phyloP scores from a whole-genome alignment of 345 rosid species.

The Eucalyptus sp. region DNA sequence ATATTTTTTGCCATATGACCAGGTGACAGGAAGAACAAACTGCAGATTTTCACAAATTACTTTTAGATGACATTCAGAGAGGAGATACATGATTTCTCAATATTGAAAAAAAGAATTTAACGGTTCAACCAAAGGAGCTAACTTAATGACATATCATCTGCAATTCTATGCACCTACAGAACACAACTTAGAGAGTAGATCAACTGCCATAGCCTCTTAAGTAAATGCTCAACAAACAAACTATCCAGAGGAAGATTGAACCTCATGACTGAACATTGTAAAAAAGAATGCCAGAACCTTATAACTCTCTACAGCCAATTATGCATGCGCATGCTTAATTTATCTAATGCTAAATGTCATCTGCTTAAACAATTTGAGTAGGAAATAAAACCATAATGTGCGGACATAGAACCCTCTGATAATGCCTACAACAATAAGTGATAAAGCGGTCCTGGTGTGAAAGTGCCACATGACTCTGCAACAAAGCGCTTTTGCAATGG shows the following conservation, averaged over 20 bases:
- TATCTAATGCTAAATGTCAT: neutral
- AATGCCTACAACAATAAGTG: neutral
- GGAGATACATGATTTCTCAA: neutral
- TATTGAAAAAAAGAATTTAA: neutral
- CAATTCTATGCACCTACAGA: neutral
- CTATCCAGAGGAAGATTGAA: neutral
- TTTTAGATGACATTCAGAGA: neutral
- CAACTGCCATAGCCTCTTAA: neutral
- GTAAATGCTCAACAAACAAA: neutral
- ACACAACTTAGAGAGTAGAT: neutral
- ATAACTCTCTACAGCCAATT: neutral
- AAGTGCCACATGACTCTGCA: neutral
- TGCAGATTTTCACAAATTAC: slow-evolving; percentile 29
- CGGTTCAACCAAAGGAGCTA: neutral
- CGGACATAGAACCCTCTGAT: neutral
- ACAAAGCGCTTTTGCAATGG: neutral
- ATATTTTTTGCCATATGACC: slow-evolving; percentile 70
- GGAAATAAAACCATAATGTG: neutral
- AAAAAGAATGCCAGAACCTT: neutral
- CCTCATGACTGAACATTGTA: neutral
- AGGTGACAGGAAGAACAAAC: slow-evolving; percentile 94
- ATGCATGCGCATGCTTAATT: neutral
- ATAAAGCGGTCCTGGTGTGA: neutral
- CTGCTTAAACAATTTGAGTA: neutral
- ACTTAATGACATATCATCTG: neutral